A percentile compares a stretch with the other conserved stretches of the same genome.
phyloP scores from a whole-genome alignment of 2,329 filamentous ascomycete species.

The Fusarium sp. region DNA sequence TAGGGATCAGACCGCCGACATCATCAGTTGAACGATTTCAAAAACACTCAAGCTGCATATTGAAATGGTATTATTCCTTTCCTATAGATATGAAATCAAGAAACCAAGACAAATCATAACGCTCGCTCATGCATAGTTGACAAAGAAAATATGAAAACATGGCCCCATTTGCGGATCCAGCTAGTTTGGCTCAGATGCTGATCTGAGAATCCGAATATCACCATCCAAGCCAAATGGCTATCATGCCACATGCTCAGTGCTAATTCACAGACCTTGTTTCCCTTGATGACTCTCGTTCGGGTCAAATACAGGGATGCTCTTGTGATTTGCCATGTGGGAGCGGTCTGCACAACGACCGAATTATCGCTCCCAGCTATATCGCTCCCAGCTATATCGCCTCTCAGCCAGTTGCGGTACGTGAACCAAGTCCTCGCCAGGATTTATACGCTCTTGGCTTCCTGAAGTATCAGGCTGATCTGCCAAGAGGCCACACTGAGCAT shows the following conservation, averaged over 20 bases:
- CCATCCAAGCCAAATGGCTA: not conserved
- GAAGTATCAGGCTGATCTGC: conserved; percentile 33
- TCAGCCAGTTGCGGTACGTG: conserved; percentile 66
- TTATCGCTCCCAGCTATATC: conserved; percentile 66
- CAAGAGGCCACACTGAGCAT: not conserved
- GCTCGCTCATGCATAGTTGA: conserved; percentile 29
- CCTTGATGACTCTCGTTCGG: not conserved
- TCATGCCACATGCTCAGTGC: not conserved
- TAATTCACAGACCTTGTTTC: too few species aligned
- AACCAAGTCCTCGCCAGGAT: conserved; percentile 60
- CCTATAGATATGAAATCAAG: not conserved
- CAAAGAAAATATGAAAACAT: conserved; percentile 6
- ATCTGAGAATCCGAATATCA: not conserved
- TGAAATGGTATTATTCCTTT: not conserved
- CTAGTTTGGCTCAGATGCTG: not conserved
- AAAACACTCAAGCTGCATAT: not conserved
- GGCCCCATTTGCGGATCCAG: not conserved
- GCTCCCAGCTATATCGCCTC: conserved; percentile 66
- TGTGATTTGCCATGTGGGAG: not conserved
- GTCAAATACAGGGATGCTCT: not conserved
- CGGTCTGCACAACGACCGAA: not conserved
- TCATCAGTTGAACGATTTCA: not conserved
- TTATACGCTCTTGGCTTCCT: conserved; percentile 58
- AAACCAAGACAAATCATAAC: conserved; percentile 19
- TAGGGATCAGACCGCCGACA: not conserved